These are phyloP conservation scores for Annulohypoxylon stygium DNA, from an alignment of 495 filamentous ascomycete genomes.

Conservation along the genomic window DNA sequence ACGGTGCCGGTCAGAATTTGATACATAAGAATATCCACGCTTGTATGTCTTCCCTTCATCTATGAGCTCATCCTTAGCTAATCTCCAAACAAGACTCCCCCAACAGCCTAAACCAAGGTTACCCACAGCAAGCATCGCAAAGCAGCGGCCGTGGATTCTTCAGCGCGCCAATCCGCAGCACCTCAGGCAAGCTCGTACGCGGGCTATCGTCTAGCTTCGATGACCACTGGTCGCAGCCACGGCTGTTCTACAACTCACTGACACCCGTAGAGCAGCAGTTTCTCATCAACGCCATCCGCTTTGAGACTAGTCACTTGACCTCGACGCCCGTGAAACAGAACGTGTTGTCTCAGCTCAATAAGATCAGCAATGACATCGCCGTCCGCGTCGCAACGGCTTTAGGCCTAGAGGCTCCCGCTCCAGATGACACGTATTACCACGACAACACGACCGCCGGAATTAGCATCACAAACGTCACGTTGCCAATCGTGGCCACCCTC, in stretches of 20 bases:
- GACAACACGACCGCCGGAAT: slow-evolving; percentile 74
- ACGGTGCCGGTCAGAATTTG: slow-evolving; percentile 67
- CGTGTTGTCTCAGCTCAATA: slow-evolving; percentile 78
- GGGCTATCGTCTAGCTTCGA: slow-evolving; percentile 73
- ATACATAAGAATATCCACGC: slow-evolving; percentile 66
- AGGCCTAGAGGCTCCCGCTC: slow-evolving; percentile 67
- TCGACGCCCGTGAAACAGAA: slow-evolving; percentile 70
- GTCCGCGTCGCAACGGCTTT: slow-evolving; percentile 73
- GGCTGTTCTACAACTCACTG: slow-evolving; percentile 84
- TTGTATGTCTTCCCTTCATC: slow-evolving; percentile 48
- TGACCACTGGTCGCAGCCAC: slow-evolving; percentile 82
- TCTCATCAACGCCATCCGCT: slow-evolving; percentile 81
- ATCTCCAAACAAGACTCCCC: slow-evolving; percentile 62
- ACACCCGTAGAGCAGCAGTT: slow-evolving; percentile 78
- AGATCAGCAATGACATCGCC: slow-evolving; percentile 76
- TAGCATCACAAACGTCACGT: slow-evolving; percentile 68
- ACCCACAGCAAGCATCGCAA: slow-evolving; percentile 77
- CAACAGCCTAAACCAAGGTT: slow-evolving; percentile 75
- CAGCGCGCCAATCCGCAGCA: slow-evolving; percentile 70
- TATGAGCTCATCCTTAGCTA: slow-evolving; percentile 10
- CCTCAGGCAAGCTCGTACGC: slow-evolving; percentile 69
- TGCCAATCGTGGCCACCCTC: slow-evolving; percentile 72
- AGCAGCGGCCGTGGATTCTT: slow-evolving; percentile 80
- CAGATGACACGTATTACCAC: slow-evolving; percentile 77
- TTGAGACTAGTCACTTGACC: slow-evolving; percentile 73